Percentiles rank a stretch among this genome's conserved stretches.
phyloP scores from a whole-genome alignment of 2,329 filamentous ascomycete genomes.

The Botrytis galanthina region DNA sequence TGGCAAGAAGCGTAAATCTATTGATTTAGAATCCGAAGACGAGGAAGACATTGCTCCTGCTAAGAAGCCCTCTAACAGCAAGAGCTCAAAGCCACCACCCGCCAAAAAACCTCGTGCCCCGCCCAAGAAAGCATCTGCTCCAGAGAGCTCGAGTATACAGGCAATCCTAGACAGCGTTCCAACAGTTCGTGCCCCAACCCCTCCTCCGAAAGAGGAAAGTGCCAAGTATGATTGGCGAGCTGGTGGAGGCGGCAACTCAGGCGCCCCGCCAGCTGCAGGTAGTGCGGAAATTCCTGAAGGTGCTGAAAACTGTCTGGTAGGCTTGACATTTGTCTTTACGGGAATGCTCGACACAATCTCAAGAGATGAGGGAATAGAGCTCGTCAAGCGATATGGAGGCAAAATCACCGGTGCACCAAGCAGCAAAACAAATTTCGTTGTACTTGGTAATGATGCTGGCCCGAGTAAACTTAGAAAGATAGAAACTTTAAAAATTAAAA shows the following conservation, averaged over 20 bases:
- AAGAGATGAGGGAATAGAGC: constrained; percentile 77
- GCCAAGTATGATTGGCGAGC: constrained; percentile 80
- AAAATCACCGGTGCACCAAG: constrained; percentile 85
- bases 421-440: constrained; percentile 90
- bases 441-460: constrained; percentile 86
- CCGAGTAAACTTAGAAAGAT: constrained; percentile 93
- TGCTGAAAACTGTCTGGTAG: constrained; percentile 83
- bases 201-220: constrained; percentile 68
- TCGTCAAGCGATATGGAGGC: constrained; percentile 92
- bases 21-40: constrained; percentile 54
- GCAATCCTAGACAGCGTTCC: constrained; percentile 87
- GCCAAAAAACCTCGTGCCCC: constrained; percentile 39
- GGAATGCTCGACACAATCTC: constrained; percentile 78
- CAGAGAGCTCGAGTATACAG: constrained; percentile 71
- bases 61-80: constrained; percentile 50
- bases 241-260: constrained; percentile 56
- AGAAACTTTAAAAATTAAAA: constrained; percentile 73
- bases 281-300: constrained; percentile 75
- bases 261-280: constrained; percentile 61
- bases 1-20: constrained; percentile 59
- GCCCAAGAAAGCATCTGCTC: constrained; percentile 59
- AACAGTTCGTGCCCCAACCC: constrained; percentile 77
- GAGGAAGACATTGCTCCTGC: constrained; percentile 52
- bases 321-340: constrained; percentile 92
- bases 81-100: constrained; percentile 36